A percentile compares a stretch with the other conserved stretches of the same genome.
phyloP scores from a whole-genome alignment of 345 rosid species.

The Jatropha curcas region DNA sequence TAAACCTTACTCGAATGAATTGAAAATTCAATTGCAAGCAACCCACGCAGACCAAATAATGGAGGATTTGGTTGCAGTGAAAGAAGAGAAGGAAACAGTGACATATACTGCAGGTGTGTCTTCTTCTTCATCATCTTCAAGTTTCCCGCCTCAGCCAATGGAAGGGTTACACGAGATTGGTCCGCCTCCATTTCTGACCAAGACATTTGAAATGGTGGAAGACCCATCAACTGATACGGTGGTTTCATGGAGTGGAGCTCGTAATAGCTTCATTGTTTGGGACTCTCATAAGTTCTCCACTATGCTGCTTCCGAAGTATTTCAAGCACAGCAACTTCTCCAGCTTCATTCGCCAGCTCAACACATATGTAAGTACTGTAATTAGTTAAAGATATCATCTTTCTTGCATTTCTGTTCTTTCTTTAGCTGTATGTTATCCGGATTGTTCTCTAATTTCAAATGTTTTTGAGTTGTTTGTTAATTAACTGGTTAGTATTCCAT shows the following conservation, averaged over 20 bases:
- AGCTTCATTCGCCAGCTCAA: constrained; percentile 42
- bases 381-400: background rate
- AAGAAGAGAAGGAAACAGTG: constrained; percentile 56
- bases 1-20: background rate
- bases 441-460: background rate
- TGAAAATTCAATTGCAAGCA: background rate
- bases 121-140: constrained; percentile 42
- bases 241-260: constrained; percentile 28
- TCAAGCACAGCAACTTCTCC: constrained; percentile 38
- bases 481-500: background rate
- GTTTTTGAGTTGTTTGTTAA: background rate
- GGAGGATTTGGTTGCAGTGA: constrained; percentile 26
- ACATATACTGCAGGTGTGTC: background rate
- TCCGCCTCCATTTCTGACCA: constrained; percentile 43
- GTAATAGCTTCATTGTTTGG: constrained; percentile 37
- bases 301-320: constrained; percentile 28
- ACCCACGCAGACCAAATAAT: constrained; percentile 1
- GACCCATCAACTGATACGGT: constrained; percentile 28
- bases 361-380: constrained; percentile 27
- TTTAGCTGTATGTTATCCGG: background rate
- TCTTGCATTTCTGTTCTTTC: background rate
- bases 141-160: constrained; percentile 58
- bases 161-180: constrained; percentile 73
- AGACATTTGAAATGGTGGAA: constrained; percentile 32
- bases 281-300: constrained; percentile 25